Evolutionary conservation across 495 filamentous ascomycete species (phyloP), one percentile per base, ranked within the genome.

Genomic region (Podospora pseudoanserina): DNA sequence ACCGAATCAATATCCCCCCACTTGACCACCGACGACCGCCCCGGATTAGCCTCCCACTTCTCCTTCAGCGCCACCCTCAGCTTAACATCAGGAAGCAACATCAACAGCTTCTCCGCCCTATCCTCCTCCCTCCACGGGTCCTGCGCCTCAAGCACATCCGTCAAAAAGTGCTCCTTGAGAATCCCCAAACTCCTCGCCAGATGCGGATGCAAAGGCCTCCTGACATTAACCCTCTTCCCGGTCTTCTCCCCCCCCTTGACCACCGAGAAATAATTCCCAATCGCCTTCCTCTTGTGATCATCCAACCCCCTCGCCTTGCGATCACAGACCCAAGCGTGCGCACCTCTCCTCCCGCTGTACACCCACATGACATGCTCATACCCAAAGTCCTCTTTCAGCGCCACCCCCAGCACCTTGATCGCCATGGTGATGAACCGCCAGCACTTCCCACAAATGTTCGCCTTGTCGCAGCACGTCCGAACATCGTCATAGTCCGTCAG

Each of bases 271-370:
- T 98, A 98, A 7, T 89, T 87, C 4, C 92, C 92, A 59, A 99
- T 86, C 3, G 93, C 91, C 68, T 87, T 88, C 34, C 95, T 85
- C 72, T 91, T 92, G 63, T 88, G 82, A 75, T 98, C 95, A 72
- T 96, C 89, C 79, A 99, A 84, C 53, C 83, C 82, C 67, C 95
- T 85, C 4, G 93, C 95, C 60, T 88, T 87, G 67, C 90, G 90
- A 78, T 99, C 95, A 76, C 94, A 97, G n/a, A 99, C 91, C 95
- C 95, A 99, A 7, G 94, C 95, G 88, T 99, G 95, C 18, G 90
- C 93, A 78, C 95, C 95, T 87, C 95, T 87, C 75, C 95, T 90
- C 44, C 95, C 95, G 0, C 95, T 98, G 78, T 97, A 99, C 1
- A 99, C 94, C 95, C 95, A 99, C 72, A 99, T 84, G 70, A 99